Percentiles rank a stretch among this genome's conserved stretches.
Evolutionary conservation across 1,139 yeast genomes (phyloP).

Genomic region (Zygosaccharomyces pseudobailii): DNA sequence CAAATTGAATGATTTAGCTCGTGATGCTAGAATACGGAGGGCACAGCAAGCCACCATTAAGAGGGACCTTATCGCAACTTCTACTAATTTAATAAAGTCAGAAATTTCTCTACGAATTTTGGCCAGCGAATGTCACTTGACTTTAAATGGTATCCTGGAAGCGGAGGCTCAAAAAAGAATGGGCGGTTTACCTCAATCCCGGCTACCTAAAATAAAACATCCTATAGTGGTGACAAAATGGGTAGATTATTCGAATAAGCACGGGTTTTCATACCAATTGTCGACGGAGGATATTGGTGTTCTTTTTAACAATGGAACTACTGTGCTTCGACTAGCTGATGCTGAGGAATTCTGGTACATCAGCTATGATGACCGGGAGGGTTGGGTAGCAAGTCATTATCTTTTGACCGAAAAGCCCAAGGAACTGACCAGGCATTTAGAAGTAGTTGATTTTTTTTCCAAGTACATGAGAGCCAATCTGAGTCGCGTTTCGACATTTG

Average conservation of each 20-base stretch:
- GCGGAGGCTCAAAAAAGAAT: slow-evolving; percentile 42
- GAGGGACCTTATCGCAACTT: slow-evolving; percentile 31
- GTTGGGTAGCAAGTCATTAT: slow-evolving; percentile 71
- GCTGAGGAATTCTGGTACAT: slow-evolving; percentile 58
- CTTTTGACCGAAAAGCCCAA: slow-evolving; percentile 52
- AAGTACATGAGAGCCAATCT: slow-evolving; percentile 78
- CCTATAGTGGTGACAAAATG: slow-evolving; percentile 85
- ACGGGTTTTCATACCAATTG: slow-evolving; percentile 91
- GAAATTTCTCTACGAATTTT: slow-evolving; percentile 38
- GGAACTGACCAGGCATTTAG: slow-evolving; percentile 64
- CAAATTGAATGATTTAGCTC: slow-evolving; percentile 32
- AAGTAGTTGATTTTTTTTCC: slow-evolving; percentile 78
- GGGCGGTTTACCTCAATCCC: slow-evolving; percentile 34
- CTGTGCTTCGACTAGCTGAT: slow-evolving; percentile 66
- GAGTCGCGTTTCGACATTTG: slow-evolving; percentile 60
- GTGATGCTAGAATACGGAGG: slow-evolving; percentile 34
- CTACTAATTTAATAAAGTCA: slow-evolving; percentile 31
- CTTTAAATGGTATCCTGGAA: slow-evolving; percentile 40
- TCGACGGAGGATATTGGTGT: slow-evolving; percentile 93
- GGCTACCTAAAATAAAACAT: slow-evolving; percentile 42
- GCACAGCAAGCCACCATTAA: slow-evolving; percentile 33
- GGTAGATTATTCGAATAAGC: slow-evolving; percentile 96
- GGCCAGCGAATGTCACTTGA: slow-evolving; percentile 41
- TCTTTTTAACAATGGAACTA: slow-evolving; percentile 75
- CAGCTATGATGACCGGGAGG: slow-evolving; percentile 56